Conservation (phyloP, 2,329 filamentous ascomycete genomes). For the Trichoderma sp. region DNA sequence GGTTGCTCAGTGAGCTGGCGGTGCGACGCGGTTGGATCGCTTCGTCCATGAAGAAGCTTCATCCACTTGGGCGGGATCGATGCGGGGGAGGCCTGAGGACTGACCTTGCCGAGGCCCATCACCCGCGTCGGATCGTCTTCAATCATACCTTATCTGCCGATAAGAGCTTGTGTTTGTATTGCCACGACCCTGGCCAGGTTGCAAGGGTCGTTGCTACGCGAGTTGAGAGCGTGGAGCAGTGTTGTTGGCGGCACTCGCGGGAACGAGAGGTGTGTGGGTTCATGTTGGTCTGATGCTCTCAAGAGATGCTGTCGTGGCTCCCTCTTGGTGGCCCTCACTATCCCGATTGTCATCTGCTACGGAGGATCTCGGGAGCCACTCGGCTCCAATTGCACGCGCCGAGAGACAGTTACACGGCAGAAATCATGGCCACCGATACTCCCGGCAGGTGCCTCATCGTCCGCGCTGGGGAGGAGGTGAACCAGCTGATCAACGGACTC, state of each 20-base stretch:
- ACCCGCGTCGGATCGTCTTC: constrained; percentile 26
- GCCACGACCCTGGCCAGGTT: constrained; percentile 15
- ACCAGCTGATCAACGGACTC: neutral
- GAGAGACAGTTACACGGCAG: neutral
- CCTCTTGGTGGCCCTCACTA: constrained; percentile 4
- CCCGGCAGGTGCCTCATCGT: neutral
- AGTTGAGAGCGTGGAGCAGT: constrained; percentile 17
- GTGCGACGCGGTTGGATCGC: constrained; percentile 27
- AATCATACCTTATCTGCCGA: constrained; percentile 28
- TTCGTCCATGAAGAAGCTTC: constrained; percentile 23
- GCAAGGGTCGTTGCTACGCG: constrained; percentile 23
- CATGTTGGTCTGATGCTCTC: constrained; percentile 12
- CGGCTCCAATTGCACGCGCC: constrained; percentile 3
- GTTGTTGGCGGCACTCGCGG: constrained; percentile 24
- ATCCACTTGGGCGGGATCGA: constrained; percentile 22
- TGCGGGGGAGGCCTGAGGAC: constrained; percentile 27
- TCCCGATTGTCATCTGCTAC: constrained; percentile 14
- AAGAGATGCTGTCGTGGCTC: constrained; percentile 24
- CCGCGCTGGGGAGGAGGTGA: neutral
- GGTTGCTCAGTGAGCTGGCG: constrained; percentile 15
- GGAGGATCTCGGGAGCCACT: constrained; percentile 5
- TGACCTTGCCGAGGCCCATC: constrained; percentile 25
- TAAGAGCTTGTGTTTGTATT: constrained; percentile 21
- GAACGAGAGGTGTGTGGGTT: constrained; percentile 18
- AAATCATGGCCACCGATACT: neutral